These are phyloP conservation scores for Podaxis pistillaris DNA, from an alignment of 768 basidiomycete genomes.

Conservation along the genomic window DNA sequence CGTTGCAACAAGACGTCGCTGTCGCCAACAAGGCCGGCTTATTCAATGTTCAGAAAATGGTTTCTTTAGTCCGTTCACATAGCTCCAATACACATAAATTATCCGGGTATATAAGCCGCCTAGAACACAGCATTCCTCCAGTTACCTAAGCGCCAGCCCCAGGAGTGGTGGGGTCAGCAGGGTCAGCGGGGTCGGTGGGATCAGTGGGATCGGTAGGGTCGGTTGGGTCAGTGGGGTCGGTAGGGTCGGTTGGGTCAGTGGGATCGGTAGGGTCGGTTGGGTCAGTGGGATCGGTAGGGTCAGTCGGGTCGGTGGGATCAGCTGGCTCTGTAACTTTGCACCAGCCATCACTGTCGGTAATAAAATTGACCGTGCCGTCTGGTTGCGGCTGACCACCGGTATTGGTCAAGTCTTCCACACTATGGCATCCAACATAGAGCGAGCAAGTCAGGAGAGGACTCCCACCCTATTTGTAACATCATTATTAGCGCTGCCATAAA, in stretches of 20 bases:
- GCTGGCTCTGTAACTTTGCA: constrained; percentile 29
- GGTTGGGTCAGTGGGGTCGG: background rate
- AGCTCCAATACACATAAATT: background rate
- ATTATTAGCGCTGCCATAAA: background rate
- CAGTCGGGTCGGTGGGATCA: background rate
- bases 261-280: constrained; percentile 10
- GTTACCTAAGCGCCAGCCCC: background rate
- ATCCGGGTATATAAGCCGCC: background rate
- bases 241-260: background rate
- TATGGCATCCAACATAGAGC: constrained; percentile 39
- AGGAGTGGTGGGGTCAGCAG: background rate
- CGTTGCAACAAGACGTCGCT: too few relatives aligned
- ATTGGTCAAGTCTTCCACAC: constrained; percentile 35
- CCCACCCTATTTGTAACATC: constrained; percentile 28
- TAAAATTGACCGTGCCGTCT: constrained; percentile 40
- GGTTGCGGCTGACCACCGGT: constrained; percentile 43
- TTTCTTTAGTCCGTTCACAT: too few relatives aligned
- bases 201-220: background rate
- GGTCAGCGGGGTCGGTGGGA: background rate
- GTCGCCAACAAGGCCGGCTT: too few relatives aligned
- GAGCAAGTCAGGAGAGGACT: constrained; percentile 44
- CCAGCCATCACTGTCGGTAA: constrained; percentile 41
- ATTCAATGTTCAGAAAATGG: too few relatives aligned
- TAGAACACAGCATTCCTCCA: background rate
- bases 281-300: background rate